Percentiles rank a stretch among this genome's conserved stretches.
phyloP scores from a whole-genome alignment of 306 rosid genomes.

The Cucumis hystrix region DNA sequence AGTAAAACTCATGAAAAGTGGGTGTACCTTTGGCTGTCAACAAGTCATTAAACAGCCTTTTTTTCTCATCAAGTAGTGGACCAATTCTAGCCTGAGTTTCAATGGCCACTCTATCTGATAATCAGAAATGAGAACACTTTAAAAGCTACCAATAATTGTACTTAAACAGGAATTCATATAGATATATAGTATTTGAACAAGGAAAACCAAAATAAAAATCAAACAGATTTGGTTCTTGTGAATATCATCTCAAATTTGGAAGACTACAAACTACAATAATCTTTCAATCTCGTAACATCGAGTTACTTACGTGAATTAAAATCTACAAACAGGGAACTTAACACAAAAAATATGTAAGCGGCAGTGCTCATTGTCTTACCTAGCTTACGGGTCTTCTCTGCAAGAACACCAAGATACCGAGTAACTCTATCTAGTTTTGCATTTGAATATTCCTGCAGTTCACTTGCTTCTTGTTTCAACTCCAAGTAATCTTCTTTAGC shows the following conservation, averaged over 20 bases:
- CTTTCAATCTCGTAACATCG: neutral
- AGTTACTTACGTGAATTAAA: neutral
- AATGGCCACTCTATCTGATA: slow-evolving; percentile 66
- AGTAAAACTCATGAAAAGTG: neutral
- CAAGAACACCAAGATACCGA: slow-evolving; percentile 90
- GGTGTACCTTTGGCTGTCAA: slow-evolving; percentile 86
- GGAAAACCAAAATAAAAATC: neutral
- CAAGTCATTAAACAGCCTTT: slow-evolving; percentile 86
- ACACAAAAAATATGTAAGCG: neutral
- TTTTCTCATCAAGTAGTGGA: slow-evolving; percentile 78
- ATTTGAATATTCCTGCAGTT: slow-evolving; percentile 82
- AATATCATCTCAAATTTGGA: neutral
- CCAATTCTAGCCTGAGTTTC: slow-evolving; percentile 82
- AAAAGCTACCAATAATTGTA: slow-evolving; percentile 13
- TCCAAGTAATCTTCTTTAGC: slow-evolving; percentile 77
- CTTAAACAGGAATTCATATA: neutral
- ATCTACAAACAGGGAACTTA: neutral
- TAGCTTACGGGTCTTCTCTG: slow-evolving; percentile 63
- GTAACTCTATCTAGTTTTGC: slow-evolving; percentile 91
- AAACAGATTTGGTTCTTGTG: neutral
- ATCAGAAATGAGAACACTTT: slow-evolving; percentile 11
- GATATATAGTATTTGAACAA: neutral
- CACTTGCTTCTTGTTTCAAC: slow-evolving; percentile 85
- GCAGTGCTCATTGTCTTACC: slow-evolving; percentile 34
- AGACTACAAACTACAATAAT: neutral